Base-by-base conservation (phyloP, 2,329 filamentous ascomycete species). In the Myriosclerotinia curreyana region DNA sequence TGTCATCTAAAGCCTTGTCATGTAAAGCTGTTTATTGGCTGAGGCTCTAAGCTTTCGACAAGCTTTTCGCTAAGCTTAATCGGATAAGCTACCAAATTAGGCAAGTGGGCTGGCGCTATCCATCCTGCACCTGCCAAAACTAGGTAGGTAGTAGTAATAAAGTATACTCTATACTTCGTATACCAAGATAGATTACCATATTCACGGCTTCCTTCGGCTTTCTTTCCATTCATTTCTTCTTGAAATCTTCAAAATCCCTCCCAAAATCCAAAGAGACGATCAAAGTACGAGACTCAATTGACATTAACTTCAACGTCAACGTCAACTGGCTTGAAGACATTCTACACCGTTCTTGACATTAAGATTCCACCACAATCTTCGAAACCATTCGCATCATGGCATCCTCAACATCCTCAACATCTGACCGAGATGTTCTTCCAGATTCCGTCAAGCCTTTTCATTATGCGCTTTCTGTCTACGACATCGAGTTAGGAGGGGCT, bases 401-500 rank as follows among this genome's bases (percentile, higher is more conserved):
- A 60, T 52, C 66, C 9, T 66, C 71, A 65, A 74, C 86, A 80
- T 76, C 79, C 60, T 66, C 71, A 65, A 74, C 86, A 80, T 76
- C 79, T 60, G 85, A 87, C 76, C 81, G 86, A 74, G 85, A 88
- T 66, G 80, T 86, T 69, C 82, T 88, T 67, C 85, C 86, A 55
- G 79, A 81, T 71, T 78, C 77, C 70, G 86, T 94, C 75, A 94
- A 92, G 79, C 92, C 95, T 2, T 80, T 82, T 67, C 92, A 98
- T 79, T 99, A 99, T 79, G 81, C 85, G 73, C 82, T 99, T 69
- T 91, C 88, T 64, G 84, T 99, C 71, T 86, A 82, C 74, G 88
- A 95, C 71, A 80, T 99, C 68, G 88, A 96, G 71, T 79, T 86
- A 62, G 83, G 84, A 68, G 84, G 83, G 63, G 79, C 79, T 66